A percentile compares a stretch with the other conserved stretches of the same genome.
Conservation (phyloP, 2,329 filamentous ascomycete genomes). For the Penicillium brevicompactum region DNA sequence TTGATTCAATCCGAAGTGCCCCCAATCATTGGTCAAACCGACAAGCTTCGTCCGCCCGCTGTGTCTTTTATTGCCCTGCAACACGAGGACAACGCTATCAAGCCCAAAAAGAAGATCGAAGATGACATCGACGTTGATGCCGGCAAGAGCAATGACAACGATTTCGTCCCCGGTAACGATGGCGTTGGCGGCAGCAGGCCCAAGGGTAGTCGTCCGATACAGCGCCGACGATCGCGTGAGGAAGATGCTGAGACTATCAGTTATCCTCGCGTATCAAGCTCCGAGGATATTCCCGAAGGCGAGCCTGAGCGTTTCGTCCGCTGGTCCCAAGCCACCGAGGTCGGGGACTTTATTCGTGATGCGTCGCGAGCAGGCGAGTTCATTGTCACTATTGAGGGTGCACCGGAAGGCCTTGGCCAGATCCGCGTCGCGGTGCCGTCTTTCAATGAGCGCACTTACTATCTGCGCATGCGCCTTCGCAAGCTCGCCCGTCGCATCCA, state of each 20-base stretch:
- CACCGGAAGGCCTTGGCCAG: conserved; percentile 59
- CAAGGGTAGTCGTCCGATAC: conserved; percentile 21
- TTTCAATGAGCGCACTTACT: conserved; percentile 89
- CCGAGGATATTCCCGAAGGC: conserved; percentile 16
- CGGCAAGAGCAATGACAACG: conserved; percentile 11
- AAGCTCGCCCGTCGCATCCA: conserved; percentile 71
- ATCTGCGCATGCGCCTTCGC: conserved; percentile 74
- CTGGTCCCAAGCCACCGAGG: conserved; percentile 86
- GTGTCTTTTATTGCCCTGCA: conserved; percentile 82
- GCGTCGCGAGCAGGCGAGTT: conserved; percentile 84
- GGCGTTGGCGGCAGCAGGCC: conserved; percentile 5
- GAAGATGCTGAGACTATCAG: conserved; percentile 71
- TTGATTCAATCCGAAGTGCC: conserved; percentile 87
- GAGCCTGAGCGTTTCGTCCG: conserved; percentile 67
- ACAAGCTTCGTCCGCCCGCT: conserved; percentile 69
- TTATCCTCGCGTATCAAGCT: conserved; percentile 58
- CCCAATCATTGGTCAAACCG: conserved; percentile 61
- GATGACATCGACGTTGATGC: conserved; percentile 47
- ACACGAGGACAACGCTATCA: conserved; percentile 61
- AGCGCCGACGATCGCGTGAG: conserved; percentile 54
- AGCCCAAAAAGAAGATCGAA: conserved; percentile 40
- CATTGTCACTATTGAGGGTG: conserved; percentile 77
- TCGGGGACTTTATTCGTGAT: conserved; percentile 92
- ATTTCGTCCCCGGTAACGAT: conserved; percentile 8
- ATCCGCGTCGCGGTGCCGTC: conserved; percentile 81